Evolutionary conservation across 2,329 filamentous ascomycete species (phyloP), one percentile per base, ranked within the genome.

Genomic region (Microsporum audouinii): DNA sequence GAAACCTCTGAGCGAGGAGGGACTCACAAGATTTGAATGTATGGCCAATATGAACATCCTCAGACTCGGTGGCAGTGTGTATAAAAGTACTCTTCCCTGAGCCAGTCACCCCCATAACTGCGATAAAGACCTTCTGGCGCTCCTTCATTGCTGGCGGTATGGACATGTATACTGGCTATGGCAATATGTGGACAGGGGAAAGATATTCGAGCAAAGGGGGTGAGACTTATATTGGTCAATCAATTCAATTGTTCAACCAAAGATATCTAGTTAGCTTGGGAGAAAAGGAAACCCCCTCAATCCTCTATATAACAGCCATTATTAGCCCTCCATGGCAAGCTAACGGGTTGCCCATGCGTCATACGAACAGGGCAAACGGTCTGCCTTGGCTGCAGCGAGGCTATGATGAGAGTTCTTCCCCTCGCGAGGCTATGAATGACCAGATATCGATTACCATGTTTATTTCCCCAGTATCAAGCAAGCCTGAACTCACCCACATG

Each of bases 31-130:
- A 57, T 47, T 62, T 59, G 27, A 58, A 58, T 7, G 34, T 51
- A 57, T 61, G 61, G 3, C 62, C 57, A 39, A 65, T 58, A 27
- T 51, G n/a, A n/a, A 61, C 38, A 47, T 23, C 39, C 7, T 38
- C 29, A 17, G 45, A 49, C n/a, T 39, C 43, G n/a, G 58, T 58
- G 2, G 60, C 43, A 17, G 57, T 49, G 4, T 64, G 65, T 47
- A 77, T 76, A 61, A 76, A 73, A 0, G 69, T 67, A 36, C 69
- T 73, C 62, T 78, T 77, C 0, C 76, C 76, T 0, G 71, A 65
- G 0, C 76, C 76, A 0, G 76, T 77, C 36, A 75, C 65, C 1
- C 76, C 76, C 69, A 77, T 73, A 0, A 78, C 71, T 0, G 73
- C 74, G 39, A 75, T 74, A 41, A 66, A 57, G 45, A 61, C 58